Conservation (phyloP, 805 yeast genomes). For the Priceomyces melissophilus region DNA sequence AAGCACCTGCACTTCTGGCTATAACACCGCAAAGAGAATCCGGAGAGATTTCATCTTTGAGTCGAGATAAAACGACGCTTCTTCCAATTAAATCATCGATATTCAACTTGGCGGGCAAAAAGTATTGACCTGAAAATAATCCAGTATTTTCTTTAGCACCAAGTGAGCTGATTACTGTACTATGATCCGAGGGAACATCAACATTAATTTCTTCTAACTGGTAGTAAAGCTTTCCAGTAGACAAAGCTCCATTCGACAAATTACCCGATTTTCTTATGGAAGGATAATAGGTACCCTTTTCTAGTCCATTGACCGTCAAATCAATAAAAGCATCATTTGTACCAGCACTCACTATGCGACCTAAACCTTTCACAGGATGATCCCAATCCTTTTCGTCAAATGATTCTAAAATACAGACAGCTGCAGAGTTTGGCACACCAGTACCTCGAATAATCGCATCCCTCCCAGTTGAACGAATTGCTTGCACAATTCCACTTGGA, state of each 20-base stretch:
- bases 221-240: slow-evolving; percentile 54
- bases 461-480: slow-evolving; percentile 70
- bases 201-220: slow-evolving; percentile 42
- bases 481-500: slow-evolving; percentile 69
- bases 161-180: slow-evolving; percentile 30
- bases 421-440: slow-evolving; percentile 83
- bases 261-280: slow-evolving; percentile 70
- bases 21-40: slow-evolving; percentile 75
- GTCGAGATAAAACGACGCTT: slow-evolving; percentile 47
- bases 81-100: slow-evolving; percentile 71
- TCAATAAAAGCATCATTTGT: slow-evolving; percentile 62
- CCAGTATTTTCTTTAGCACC: slow-evolving; percentile 26
- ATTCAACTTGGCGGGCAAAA: slow-evolving; percentile 41
- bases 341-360: slow-evolving; percentile 71
- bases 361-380: slow-evolving; percentile 79
- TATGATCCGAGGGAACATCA: slow-evolving; percentile 17
- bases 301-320: slow-evolving; percentile 71
- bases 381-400: slow-evolving; percentile 46
- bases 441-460: slow-evolving; percentile 94
- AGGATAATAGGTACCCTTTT: slow-evolving; percentile 65
- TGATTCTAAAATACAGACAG: slow-evolving; percentile 83
- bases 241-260: slow-evolving; percentile 65
- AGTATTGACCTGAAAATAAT: slow-evolving; percentile 34
- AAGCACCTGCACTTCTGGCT: slow-evolving; percentile 94
- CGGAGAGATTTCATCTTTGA: slow-evolving; percentile 34